These are phyloP conservation scores for Trametes maxima DNA, from an alignment of 768 basidiomycete genomes.

Conservation along the genomic window DNA sequence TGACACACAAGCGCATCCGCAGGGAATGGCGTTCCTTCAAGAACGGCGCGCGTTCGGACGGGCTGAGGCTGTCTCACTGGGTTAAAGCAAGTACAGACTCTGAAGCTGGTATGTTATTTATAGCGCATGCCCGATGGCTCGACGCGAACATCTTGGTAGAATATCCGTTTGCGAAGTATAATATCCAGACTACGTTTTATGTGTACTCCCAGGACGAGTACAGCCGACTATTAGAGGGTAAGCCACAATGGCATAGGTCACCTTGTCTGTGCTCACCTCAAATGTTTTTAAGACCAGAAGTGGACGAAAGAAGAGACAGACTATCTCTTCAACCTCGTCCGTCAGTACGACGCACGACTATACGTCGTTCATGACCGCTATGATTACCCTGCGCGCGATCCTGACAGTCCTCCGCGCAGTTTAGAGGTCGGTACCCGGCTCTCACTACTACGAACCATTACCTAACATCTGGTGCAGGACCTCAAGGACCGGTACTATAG, in stretches of 20 bases:
- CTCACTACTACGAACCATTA: neutral
- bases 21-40: slow-evolving; percentile 81
- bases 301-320: slow-evolving; percentile 96
- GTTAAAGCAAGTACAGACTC: slow-evolving; percentile 61
- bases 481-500: slow-evolving; percentile 94
- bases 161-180: slow-evolving; percentile 85
- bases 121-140: neutral
- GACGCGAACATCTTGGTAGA: slow-evolving; percentile 42
- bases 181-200: slow-evolving; percentile 63
- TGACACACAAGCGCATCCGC: neutral
- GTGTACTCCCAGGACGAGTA: slow-evolving; percentile 90
- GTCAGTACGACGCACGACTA: slow-evolving; percentile 87
- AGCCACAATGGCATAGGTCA: neutral
- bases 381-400: slow-evolving; percentile 53
- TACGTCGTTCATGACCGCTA: slow-evolving; percentile 91
- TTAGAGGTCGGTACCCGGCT: slow-evolving; percentile 60
- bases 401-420: slow-evolving; percentile 46
- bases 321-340: slow-evolving; percentile 80
- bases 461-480: slow-evolving; percentile 46
- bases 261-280: neutral
- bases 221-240: slow-evolving; percentile 73
- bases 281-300: slow-evolving; percentile 55
- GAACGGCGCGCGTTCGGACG: slow-evolving; percentile 69
- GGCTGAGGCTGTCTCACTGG: slow-evolving; percentile 83
- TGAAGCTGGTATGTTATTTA: slow-evolving; percentile 50